Conservation (phyloP, 1,284 basidiomycete species). For the Malassezia dermatis region DNA sequence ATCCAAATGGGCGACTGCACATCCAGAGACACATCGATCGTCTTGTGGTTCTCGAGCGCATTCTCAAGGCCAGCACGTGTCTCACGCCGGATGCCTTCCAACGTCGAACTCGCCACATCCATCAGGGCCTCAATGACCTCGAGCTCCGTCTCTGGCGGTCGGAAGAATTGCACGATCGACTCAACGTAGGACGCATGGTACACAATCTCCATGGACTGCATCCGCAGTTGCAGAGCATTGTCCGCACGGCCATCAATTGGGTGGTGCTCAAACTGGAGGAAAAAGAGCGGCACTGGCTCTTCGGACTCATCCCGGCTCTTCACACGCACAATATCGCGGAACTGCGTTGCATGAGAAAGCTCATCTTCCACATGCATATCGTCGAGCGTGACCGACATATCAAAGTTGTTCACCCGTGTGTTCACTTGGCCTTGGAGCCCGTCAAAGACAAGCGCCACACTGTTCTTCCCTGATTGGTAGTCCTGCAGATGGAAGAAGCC, state of each 20-base stretch:
- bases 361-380: conserved; percentile 85
- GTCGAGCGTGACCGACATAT: conserved; percentile 72
- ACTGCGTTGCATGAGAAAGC: conserved; percentile 68
- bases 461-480: conserved; percentile 52
- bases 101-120: conserved; percentile 80
- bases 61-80: conserved; percentile 89
- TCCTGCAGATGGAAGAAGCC: conserved; percentile 40
- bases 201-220: conserved; percentile 96
- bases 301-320: conserved; percentile 52
- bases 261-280: conserved; percentile 80
- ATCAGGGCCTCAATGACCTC: conserved; percentile 68
- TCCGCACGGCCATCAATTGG: conserved; percentile 89
- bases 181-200: conserved; percentile 93
- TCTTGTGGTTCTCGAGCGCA: conserved; percentile 85
- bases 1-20: conserved; percentile 97
- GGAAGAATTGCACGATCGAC: conserved; percentile 82
- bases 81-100: conserved; percentile 88
- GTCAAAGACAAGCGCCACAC: conserved; percentile 82
- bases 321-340: conserved; percentile 87
- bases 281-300: conserved; percentile 65
- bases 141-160: conserved; percentile 84
- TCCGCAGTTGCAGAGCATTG: conserved; percentile 73
- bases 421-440: conserved; percentile 72
- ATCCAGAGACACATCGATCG: conserved; percentile 87
- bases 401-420: conserved; percentile 75